Base-by-base conservation (phyloP, 2,329 filamentous ascomycete species). In the Aspergillus candidus region DNA sequence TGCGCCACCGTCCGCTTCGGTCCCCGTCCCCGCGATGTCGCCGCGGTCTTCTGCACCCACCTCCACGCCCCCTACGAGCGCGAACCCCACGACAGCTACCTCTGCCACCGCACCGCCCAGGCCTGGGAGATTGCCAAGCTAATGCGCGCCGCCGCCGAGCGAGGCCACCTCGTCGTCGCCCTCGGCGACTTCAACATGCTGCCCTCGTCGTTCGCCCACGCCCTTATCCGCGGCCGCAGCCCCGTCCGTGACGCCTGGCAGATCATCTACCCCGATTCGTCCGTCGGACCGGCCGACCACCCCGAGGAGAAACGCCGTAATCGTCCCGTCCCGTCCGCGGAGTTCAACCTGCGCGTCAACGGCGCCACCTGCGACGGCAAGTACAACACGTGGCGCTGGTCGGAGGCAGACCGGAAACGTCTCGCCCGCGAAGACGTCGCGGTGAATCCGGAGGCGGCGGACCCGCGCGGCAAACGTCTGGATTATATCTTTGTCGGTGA, bases 141-240 rank as follows among this genome's bases (percentile, higher is more conserved):
- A 35, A 84, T 96, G 71, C 82, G 87, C 38, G 85, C 80, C 46
- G 90, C 91, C 35, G 78, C 83, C 1, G 85, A 89, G 54, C 76
- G 84, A 11, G 88, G 89, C 6, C 86, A 91, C 62, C 74, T 97
- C 27, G 89, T 90, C 40, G 72, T 97, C 35, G 90, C 83, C 5
- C 72, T 95, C 42, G 93, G 93, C 18, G 93, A 97, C 71, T 96
- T 97, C 72, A 97, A 97, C 70, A 94, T 95, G 85, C 73, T 88
- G n/a, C 93, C 93, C 1, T 69, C 84, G 33, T 94, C 88, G 18
- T 79, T 95, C 49, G 84, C 86, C 29, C 88, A 97, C 69, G 79
- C 82, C 42, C 75, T 97, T 52, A 83, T 98, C 54, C 86, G 84
- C 45, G 80, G 82, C 3, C 83, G 89, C 60, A 81, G 84, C 8